These are phyloP conservation scores for Trifolium dubium DNA, from an alignment of 306 rosid species.

Conservation along the genomic window DNA sequence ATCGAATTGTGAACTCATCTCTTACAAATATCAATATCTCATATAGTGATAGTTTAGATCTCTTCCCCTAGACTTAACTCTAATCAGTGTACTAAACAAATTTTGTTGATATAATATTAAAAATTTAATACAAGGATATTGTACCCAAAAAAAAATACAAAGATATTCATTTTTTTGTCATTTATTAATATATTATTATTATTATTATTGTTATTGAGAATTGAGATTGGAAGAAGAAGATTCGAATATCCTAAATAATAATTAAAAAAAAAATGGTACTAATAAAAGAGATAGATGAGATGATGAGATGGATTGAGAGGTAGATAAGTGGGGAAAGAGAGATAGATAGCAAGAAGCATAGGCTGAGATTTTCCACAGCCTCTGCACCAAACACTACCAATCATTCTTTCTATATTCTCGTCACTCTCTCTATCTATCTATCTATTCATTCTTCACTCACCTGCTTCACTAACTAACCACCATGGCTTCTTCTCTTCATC, in stretches of 20 bases:
- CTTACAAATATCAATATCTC: no score
- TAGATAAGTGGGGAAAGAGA: slow-evolving; percentile 26
- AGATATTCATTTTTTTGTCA: no score
- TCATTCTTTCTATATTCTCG: slow-evolving; percentile 1
- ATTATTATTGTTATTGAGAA: no score
- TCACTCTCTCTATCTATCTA: no score
- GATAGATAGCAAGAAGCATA: slow-evolving; percentile 43
- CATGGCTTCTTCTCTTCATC: slow-evolving; percentile 64
- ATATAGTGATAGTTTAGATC: no score
- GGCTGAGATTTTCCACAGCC: slow-evolving; percentile 45
- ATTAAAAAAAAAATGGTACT: neutral
- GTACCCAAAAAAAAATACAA: no score
- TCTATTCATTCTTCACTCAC: neutral
- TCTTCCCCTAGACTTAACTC: no score
- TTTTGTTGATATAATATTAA: no score
- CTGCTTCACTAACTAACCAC: neutral
- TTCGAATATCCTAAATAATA: slow-evolving; percentile 37
- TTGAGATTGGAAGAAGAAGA: neutral
- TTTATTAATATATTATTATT: no score
- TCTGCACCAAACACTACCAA: slow-evolving; percentile 29
- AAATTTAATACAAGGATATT: no score
- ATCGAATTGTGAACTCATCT: no score
- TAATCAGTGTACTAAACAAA: no score
- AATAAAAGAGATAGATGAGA: neutral
- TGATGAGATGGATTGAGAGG: slow-evolving; percentile 45